phyloP scores from a whole-genome alignment of 345 rosid genomes.

The Sapria himalayana region DNA sequence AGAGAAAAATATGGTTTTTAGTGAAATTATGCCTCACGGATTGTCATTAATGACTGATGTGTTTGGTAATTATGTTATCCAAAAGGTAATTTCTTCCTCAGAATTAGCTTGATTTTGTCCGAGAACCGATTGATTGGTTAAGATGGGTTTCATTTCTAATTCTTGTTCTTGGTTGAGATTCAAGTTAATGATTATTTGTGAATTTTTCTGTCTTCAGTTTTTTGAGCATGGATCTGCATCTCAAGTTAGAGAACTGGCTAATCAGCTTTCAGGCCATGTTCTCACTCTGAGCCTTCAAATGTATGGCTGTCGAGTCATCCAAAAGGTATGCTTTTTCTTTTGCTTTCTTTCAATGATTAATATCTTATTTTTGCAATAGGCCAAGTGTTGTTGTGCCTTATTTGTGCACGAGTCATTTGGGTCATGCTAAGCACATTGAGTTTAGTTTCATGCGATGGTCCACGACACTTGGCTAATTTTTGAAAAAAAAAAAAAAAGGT shows the following conservation, averaged over 20 bases:
- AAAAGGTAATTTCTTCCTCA: constrained; percentile 56
- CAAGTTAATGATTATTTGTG: no score
- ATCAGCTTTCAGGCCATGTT: constrained; percentile 61
- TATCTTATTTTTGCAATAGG: no score
- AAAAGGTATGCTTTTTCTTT: constrained; percentile 31
- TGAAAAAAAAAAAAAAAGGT: no score
- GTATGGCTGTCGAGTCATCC: constrained; percentile 98
- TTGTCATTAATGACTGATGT: constrained; percentile 85
- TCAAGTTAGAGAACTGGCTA: constrained; percentile 70
- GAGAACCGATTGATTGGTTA: no score
- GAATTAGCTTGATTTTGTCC: no score
- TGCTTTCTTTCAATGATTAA: no score
- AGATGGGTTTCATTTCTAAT: no score
- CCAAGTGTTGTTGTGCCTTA: no score
- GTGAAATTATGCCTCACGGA: constrained; percentile 74
- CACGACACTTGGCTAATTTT: no score
- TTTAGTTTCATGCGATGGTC: no score
- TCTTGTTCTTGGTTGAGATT: neutral
- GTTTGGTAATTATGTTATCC: constrained; percentile 88
- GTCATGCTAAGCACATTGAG: no score
- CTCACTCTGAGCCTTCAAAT: constrained; percentile 82
- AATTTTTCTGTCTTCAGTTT: constrained; percentile 28
- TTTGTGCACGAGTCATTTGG: no score
- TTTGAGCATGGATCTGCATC: constrained; percentile 84
- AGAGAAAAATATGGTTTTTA: constrained; percentile 74